These are phyloP conservation scores for Aspergillus bertholletiae DNA, from an alignment of 495 filamentous ascomycete species.

Conservation along the genomic window DNA sequence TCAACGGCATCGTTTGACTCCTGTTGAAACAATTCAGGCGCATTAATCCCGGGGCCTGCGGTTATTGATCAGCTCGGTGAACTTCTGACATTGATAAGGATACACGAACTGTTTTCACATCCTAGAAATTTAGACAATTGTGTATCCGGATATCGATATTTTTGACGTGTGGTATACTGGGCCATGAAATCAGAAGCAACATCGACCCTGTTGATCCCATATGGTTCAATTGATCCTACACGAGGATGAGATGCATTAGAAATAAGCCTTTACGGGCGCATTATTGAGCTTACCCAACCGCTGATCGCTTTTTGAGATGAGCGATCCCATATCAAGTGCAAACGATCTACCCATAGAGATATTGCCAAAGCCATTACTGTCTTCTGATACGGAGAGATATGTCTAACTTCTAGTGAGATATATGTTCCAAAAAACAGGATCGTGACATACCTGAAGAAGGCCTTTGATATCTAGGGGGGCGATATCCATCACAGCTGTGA, in stretches of 20 bases:
- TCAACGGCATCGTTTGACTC: slow-evolving; percentile 27
- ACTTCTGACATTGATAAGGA: neutral
- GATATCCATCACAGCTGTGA: slow-evolving; percentile 71
- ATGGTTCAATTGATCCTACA: slow-evolving; percentile 62
- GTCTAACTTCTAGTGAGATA: slow-evolving; percentile 46
- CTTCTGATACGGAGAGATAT: slow-evolving; percentile 89
- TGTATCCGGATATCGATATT: slow-evolving; percentile 77
- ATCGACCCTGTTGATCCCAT: slow-evolving; percentile 70
- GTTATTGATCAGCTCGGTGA: slow-evolving; percentile 4
- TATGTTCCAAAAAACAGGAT: neutral
- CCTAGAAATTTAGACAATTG: slow-evolving; percentile 24
- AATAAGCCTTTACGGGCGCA: neutral
- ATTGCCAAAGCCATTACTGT: slow-evolving; percentile 81
- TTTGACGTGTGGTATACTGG: slow-evolving; percentile 95
- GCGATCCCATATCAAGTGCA: slow-evolving; percentile 85
- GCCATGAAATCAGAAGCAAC: slow-evolving; percentile 93
- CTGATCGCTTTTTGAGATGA: slow-evolving; percentile 85
- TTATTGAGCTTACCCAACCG: slow-evolving; percentile 54
- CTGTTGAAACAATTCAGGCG: neutral
- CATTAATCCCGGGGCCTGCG: neutral
- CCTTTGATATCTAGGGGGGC: slow-evolving; percentile 95
- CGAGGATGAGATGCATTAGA: slow-evolving; percentile 1
- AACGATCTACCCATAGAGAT: slow-evolving; percentile 94
- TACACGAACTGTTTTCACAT: slow-evolving; percentile 12
- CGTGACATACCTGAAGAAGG: slow-evolving; percentile 60